Evolutionary conservation across 2,329 filamentous ascomycete species (phyloP).

Genomic region (Apiospora hydei): DNA sequence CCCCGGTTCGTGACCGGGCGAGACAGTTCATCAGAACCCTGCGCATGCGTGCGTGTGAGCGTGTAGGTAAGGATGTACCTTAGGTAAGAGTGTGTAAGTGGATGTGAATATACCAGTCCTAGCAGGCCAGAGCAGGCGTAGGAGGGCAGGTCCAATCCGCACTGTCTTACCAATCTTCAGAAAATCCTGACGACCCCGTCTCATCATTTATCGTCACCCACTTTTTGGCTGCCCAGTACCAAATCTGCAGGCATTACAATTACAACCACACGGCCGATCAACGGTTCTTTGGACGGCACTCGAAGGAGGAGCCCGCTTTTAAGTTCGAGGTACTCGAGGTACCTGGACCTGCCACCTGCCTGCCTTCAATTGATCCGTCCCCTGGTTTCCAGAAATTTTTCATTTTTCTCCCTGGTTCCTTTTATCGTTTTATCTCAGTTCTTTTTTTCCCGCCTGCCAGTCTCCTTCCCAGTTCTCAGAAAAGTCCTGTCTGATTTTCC

Average conservation of each 20-base stretch:
- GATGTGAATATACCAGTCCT: background rate
- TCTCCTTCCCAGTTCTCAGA: constrained; percentile 14
- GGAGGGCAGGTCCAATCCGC: background rate
- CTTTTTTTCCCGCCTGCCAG: background rate
- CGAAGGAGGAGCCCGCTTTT: background rate
- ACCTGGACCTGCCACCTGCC: constrained; percentile 28
- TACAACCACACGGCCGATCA: constrained; percentile 25
- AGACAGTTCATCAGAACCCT: constrained; percentile 12
- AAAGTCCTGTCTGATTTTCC: constrained; percentile 14
- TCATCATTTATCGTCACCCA: constrained; percentile 26
- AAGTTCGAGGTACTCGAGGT: constrained; percentile 21
- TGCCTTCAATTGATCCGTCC: constrained; percentile 12
- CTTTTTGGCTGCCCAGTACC: constrained; percentile 16
- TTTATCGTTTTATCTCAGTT: constrained; percentile 20
- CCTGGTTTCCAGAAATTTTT: background rate
- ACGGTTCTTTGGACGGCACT: constrained; percentile 31
- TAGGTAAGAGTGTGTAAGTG: constrained; percentile 17
- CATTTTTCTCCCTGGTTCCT: constrained; percentile 5
- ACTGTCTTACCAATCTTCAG: constrained; percentile 22
- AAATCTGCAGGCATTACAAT: constrained; percentile 17
- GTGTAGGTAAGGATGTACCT: constrained; percentile 15
- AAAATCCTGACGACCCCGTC: constrained; percentile 24
- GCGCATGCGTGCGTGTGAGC: background rate
- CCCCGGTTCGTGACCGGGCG: constrained; percentile 6
- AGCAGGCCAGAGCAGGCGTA: background rate